phyloP scores from a whole-genome alignment of 1,284 basidiomycete species.

The Microbotryum violaceum region DNA sequence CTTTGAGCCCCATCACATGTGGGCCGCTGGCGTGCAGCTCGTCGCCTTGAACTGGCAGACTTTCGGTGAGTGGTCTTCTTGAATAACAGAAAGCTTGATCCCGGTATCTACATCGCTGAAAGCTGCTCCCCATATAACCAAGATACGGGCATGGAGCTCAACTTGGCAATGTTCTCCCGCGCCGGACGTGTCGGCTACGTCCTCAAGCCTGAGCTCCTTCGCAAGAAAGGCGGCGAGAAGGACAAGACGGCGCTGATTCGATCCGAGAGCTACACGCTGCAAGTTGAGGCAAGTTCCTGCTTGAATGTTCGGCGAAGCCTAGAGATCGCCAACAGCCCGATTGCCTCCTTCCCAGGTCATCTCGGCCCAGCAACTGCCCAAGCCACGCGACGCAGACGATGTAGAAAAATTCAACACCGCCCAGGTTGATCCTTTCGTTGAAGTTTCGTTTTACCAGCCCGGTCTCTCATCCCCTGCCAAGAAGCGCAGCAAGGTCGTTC shows the following conservation, averaged over 20 bases:
- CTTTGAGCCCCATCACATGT: slow-evolving; percentile 80
- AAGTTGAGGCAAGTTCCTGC: slow-evolving; percentile 51
- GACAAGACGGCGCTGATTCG: slow-evolving; percentile 55
- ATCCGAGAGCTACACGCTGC: slow-evolving; percentile 55
- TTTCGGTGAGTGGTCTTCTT: too few relatives aligned
- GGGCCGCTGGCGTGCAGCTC: slow-evolving; percentile 85
- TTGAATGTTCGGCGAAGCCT: not conserved
- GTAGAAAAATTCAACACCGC: slow-evolving; percentile 46
- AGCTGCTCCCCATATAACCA: not conserved
- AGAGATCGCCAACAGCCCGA: slow-evolving; percentile 1
- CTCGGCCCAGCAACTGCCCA: slow-evolving; percentile 87
- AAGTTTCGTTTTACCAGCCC: slow-evolving; percentile 67
- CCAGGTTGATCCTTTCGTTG: slow-evolving; percentile 65
- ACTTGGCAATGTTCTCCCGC: slow-evolving; percentile 86
- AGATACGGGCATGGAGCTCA: slow-evolving; percentile 84
- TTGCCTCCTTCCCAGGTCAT: slow-evolving; percentile 52
- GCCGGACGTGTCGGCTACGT: slow-evolving; percentile 83
- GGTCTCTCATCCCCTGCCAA: slow-evolving; percentile 42
- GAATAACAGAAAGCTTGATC: too few relatives aligned
- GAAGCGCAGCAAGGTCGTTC: slow-evolving; percentile 21
- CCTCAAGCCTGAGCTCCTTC: slow-evolving; percentile 74
- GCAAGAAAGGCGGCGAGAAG: slow-evolving; percentile 47
- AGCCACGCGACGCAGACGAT: slow-evolving; percentile 50
- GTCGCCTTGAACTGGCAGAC: slow-evolving; percentile 99
- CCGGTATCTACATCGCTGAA: not conserved